Percentiles rank a stretch among this genome's conserved stretches.
Conservation (phyloP, 78 protist species). For the Andalucia godoyi region DNA sequence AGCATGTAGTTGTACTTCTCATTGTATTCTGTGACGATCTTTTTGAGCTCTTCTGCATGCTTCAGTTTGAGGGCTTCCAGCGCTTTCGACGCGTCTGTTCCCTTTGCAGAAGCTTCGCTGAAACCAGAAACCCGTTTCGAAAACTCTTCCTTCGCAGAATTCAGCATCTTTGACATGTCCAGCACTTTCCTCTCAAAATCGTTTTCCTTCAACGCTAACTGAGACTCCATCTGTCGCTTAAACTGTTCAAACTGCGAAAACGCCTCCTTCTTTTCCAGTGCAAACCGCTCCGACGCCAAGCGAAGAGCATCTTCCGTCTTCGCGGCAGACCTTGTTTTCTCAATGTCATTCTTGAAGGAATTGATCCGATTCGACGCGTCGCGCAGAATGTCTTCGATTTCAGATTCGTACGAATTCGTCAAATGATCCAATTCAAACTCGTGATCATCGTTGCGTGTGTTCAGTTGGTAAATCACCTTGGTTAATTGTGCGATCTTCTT, state of each 20-base stretch:
- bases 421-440: constrained; percentile 5
- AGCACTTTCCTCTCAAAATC: background rate
- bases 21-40: background rate
- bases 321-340: background rate
- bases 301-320: background rate
- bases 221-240: background rate
- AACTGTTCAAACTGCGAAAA: background rate
- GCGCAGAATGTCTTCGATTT: constrained; percentile 23
- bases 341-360: background rate
- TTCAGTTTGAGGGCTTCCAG: background rate
- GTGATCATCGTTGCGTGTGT: constrained; percentile 44
- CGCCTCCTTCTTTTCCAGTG: background rate
- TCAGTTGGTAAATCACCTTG: constrained; percentile 43
- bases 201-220: background rate
- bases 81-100: background rate
- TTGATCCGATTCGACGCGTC: background rate
- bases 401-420: constrained; percentile 27
- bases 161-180: background rate
- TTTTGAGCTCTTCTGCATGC: constrained; percentile 3
- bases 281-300: background rate
- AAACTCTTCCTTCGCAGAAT: background rate
- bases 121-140: background rate
- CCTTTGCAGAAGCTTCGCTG: background rate
- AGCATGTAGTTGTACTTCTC: constrained; percentile 25
- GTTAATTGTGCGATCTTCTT: constrained; percentile 57